Evolutionary conservation across 352 stramenopile species (phyloP), one percentile per base, ranked within the genome.

Genomic region (Phytophthora melonis): DNA sequence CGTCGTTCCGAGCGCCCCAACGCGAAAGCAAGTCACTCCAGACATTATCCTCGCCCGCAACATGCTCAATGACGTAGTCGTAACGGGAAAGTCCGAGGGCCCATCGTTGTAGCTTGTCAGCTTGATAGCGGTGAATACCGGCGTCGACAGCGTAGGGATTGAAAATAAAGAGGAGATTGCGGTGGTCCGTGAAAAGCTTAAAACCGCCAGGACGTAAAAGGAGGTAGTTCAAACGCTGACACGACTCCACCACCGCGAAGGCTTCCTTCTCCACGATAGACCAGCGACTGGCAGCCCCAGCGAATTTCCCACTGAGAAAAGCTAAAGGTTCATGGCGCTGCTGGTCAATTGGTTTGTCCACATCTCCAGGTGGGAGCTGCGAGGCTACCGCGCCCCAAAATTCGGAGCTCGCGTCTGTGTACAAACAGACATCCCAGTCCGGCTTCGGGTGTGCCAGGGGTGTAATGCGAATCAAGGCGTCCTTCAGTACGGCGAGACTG

Each of bases 371-470:
- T 6, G 34, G 11, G 10, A 81, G 1, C 43, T 81, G 64, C 1
- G 69, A 77, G 0, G 61, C 57, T 2, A 71, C 60, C 0, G 68
- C 72, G 21, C 64, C 64, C 65, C 68, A 81, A 49, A 61, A 66
- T 1, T 65, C 58, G 7, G 57, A 19, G 19, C 62, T 74, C 0
- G 77, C 57, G 36, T 81, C 65, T 0, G 73, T 81, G 45, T 65
- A 79, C 2, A 83, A 19, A 49, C 72, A 77, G n/a, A 80, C 68
- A 0, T 65, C 55, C 10, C n/a, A 21, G 16, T 21, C 56, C 32
- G 19, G 43, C 2, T 8, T 39, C 19, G 69, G 77, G 30, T 83
- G 60, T 4, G 60, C 63, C 39, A 81, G 49, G 8, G 77, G 68
- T 1, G 72, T 50, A 18, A 78, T 83, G 21, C 14, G n/a, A 13